These are phyloP conservation scores for Aspergillus ustus DNA, from an alignment of 2,329 filamentous ascomycete genomes.

Conservation along the genomic window DNA sequence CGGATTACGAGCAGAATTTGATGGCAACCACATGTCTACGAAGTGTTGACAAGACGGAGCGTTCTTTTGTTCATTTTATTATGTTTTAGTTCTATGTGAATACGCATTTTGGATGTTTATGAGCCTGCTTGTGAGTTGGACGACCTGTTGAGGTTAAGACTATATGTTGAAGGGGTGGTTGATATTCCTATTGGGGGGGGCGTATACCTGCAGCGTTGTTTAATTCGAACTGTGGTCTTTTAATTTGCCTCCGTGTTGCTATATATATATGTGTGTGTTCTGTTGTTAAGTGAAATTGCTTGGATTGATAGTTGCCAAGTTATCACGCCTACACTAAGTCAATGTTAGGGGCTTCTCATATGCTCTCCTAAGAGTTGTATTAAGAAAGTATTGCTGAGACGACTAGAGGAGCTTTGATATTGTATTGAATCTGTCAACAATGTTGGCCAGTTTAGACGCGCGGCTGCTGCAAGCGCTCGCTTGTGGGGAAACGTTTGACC, in stretches of 20 bases:
- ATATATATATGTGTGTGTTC: background rate
- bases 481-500: constrained; percentile 24
- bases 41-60: constrained; percentile 11
- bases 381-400: too few species aligned
- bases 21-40: constrained; percentile 21
- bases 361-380: background rate
- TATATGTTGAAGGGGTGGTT: constrained; percentile 7
- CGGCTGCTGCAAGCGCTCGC: constrained; percentile 34
- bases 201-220: constrained; percentile 12
- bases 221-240: constrained; percentile 1
- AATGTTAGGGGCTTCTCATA: background rate
- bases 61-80: constrained; percentile 12
- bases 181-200: constrained; percentile 8
- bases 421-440: background rate
- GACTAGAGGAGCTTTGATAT: background rate
- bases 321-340: background rate
- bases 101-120: constrained; percentile 22
- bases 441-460: constrained; percentile 21
- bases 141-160: constrained; percentile 14
- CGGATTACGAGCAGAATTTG: constrained; percentile 24
- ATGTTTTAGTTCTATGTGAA: constrained; percentile 23
- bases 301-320: background rate
- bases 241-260: background rate
- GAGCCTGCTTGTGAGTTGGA: constrained; percentile 11
- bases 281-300: background rate